Evolutionary conservation across 257 asterid genomes (phyloP).

Genomic region (Salvia rosmarinus): DNA sequence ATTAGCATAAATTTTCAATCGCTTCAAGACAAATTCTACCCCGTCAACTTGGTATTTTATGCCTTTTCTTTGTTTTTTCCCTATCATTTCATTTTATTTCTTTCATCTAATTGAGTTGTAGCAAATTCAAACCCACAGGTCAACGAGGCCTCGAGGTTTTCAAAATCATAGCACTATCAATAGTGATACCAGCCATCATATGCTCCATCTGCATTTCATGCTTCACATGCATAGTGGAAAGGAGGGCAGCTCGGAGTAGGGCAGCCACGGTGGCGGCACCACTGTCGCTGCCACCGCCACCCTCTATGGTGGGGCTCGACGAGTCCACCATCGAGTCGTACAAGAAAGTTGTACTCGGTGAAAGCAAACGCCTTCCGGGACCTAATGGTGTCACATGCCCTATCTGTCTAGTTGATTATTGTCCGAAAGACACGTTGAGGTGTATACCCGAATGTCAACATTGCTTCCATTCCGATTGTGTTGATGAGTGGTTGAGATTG

Average conservation of each 20-base stretch:
- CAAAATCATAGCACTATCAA: slow-evolving; percentile 46
- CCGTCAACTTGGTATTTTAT: no score
- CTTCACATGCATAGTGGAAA: slow-evolving; percentile 37
- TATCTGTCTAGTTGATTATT: slow-evolving; percentile 71
- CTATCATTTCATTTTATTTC: no score
- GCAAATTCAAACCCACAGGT: slow-evolving; percentile 30
- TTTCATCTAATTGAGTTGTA: no score
- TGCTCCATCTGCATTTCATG: slow-evolving; percentile 45
- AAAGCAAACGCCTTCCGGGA: slow-evolving; percentile 66
- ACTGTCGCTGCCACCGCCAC: neutral
- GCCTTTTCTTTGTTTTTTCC: no score
- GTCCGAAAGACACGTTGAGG: slow-evolving; percentile 60
- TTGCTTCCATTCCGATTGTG: slow-evolving; percentile 82
- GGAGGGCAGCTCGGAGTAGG: slow-evolving; percentile 32
- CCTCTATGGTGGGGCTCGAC: slow-evolving; percentile 53
- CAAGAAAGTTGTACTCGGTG: slow-evolving; percentile 62
- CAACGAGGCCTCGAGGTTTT: slow-evolving; percentile 33
- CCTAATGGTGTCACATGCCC: slow-evolving; percentile 70
- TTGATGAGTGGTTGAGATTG: slow-evolving; percentile 76
- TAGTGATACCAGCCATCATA: slow-evolving; percentile 46
- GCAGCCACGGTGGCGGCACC: slow-evolving; percentile 22
- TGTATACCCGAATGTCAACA: slow-evolving; percentile 75
- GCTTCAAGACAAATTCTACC: no score
- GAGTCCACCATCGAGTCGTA: slow-evolving; percentile 69
- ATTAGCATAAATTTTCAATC: no score